phyloP scores from a whole-genome alignment of 2,329 filamentous ascomycete species.

The Seiridium unicorne region DNA sequence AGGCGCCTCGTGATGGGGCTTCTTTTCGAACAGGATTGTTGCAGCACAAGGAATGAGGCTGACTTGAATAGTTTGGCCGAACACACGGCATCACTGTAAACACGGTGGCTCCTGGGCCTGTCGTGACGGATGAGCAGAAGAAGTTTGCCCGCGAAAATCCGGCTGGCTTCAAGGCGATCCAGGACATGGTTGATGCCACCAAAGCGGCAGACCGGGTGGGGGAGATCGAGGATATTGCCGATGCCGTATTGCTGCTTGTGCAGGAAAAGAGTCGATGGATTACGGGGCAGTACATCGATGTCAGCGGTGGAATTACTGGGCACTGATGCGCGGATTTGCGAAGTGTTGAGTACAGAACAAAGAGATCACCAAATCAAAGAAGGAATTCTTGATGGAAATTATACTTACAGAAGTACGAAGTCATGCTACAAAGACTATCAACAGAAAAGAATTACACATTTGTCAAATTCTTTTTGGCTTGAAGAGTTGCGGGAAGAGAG shows the following conservation, averaged over 20 bases:
- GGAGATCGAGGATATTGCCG: slow-evolving; percentile 16
- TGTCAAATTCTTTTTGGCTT: no score
- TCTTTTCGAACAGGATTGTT: no score
- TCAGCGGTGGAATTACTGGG: slow-evolving; percentile 7
- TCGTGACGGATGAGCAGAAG: slow-evolving; percentile 13
- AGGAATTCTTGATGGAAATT: background rate
- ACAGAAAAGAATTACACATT: background rate
- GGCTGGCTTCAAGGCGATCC: slow-evolving; percentile 6
- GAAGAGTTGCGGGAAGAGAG: no score
- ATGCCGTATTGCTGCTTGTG: slow-evolving; percentile 16
- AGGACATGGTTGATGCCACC: slow-evolving; percentile 3
- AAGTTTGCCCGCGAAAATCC: slow-evolving; percentile 10
- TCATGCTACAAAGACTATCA: background rate
- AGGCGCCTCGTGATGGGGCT: background rate
- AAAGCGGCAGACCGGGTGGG: slow-evolving; percentile 14
- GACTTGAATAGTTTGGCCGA: slow-evolving; percentile 10
- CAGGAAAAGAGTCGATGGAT: slow-evolving; percentile 20
- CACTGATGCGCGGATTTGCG: background rate
- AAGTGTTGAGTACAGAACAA: background rate
- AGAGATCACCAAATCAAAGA: background rate
- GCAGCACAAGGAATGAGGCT: no score
- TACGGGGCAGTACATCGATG: slow-evolving; percentile 17
- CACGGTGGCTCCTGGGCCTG: slow-evolving; percentile 14
- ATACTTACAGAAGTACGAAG: background rate
- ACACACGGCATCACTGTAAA: slow-evolving; percentile 19